phyloP scores from a whole-genome alignment of 2,329 filamentous ascomycete genomes.

The Cladorrhinum sp. region DNA sequence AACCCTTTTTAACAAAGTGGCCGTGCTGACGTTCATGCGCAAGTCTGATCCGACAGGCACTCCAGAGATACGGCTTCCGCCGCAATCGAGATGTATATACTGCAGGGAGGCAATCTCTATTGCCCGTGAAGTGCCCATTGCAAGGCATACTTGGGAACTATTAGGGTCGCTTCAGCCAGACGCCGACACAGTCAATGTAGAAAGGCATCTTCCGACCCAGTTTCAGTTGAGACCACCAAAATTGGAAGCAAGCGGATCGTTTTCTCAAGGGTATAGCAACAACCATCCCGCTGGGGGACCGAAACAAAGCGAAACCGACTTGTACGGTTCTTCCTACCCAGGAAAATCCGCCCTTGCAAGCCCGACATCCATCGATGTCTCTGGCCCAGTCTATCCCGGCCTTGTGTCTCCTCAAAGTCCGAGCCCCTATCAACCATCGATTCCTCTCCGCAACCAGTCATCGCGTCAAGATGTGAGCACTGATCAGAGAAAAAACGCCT shows the following conservation, averaged over 20 bases:
- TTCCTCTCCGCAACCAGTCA: conserved; percentile 4
- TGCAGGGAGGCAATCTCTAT: conserved; percentile 35
- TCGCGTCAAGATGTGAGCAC: conserved; percentile 2
- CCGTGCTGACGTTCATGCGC: not conserved
- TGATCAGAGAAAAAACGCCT: not conserved
- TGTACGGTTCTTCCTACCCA: not conserved
- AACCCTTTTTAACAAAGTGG: too few relatives aligned
- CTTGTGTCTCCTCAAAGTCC: conserved; percentile 14
- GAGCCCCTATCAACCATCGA: conserved; percentile 2
- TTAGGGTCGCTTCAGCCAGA: conserved; percentile 37
- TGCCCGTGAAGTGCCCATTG: conserved; percentile 37
- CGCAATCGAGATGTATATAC: conserved; percentile 33
- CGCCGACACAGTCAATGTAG: conserved; percentile 37
- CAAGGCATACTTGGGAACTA: conserved; percentile 36
- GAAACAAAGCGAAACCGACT: not conserved
- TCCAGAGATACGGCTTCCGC: conserved; percentile 21
- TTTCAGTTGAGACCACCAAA: conserved; percentile 34
- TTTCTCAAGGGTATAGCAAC: conserved; percentile 8
- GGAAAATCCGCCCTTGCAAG: conserved; percentile 1
- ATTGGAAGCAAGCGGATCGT: too few relatives aligned
- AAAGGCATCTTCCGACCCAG: conserved; percentile 36
- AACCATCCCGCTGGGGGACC: not conserved
- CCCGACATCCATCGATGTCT: conserved; percentile 4
- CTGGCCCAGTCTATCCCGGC: not conserved
- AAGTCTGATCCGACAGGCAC: conserved; percentile 6